Conservation (phyloP, 148 eudicot species). For the Heliamphora exappendiculata region DNA sequence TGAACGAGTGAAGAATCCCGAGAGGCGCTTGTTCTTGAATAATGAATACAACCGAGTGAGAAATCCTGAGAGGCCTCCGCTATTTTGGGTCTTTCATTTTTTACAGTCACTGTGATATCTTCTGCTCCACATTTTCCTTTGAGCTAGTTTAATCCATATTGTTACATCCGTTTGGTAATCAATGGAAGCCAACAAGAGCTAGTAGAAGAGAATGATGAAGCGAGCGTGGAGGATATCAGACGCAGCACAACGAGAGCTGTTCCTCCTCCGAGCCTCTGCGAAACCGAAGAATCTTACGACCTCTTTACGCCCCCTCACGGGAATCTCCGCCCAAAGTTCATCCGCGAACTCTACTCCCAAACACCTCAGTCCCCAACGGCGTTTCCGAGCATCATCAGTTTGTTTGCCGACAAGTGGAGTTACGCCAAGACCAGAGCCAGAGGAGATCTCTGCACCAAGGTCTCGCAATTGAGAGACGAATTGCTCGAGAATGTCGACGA, state of each 20-base stretch:
- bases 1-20: too few relatives aligned
- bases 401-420: slow-evolving; percentile 20
- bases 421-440: neutral
- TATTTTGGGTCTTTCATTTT: too few relatives aligned
- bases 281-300: slow-evolving; percentile 4
- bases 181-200: too few relatives aligned
- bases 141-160: too few relatives aligned
- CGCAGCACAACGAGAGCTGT: slow-evolving; percentile 9
- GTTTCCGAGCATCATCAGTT: neutral
- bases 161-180: too few relatives aligned
- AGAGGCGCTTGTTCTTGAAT: too few relatives aligned
- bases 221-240: slow-evolving; percentile 25
- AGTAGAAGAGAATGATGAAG: slow-evolving; percentile 10
- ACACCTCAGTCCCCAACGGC: neutral
- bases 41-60: too few relatives aligned
- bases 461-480: slow-evolving; percentile 37
- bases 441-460: slow-evolving; percentile 18
- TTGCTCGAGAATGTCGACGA: slow-evolving; percentile 22
- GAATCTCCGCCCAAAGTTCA: neutral
- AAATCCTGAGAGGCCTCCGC: too few relatives aligned
- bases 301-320: neutral
- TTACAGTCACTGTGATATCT: too few relatives aligned
- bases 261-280: slow-evolving; percentile 6
- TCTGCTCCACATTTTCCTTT: too few relatives aligned
- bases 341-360: neutral